These are phyloP conservation scores for Andrographis paniculata DNA, from an alignment of 305 asterid species.

Conservation along the genomic window DNA sequence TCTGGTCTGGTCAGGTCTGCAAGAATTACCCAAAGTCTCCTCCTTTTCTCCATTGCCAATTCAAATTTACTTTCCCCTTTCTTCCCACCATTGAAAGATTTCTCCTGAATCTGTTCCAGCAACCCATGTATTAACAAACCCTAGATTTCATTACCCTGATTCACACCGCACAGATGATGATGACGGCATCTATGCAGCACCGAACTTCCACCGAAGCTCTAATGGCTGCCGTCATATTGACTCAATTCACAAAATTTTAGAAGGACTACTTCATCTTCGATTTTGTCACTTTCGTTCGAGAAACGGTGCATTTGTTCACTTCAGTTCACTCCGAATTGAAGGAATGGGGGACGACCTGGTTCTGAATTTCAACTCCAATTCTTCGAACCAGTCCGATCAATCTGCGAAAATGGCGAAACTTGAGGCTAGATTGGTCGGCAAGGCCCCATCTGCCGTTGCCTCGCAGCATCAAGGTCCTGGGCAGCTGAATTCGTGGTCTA, in stretches of 20 bases:
- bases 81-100: neutral
- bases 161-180: too few relatives aligned
- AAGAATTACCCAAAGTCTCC: neutral
- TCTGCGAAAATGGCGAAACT: conserved; percentile 74
- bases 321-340: conserved; percentile 17
- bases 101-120: too few relatives aligned
- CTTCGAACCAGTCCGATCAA: conserved; percentile 91
- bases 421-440: conserved; percentile 89
- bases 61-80: neutral
- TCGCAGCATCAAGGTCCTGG: conserved; percentile 30
- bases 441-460: conserved; percentile 43
- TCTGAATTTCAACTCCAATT: conserved; percentile 69
- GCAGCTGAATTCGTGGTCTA: conserved; percentile 48
- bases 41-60: neutral
- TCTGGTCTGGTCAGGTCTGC: too few relatives aligned
- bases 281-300: too few relatives aligned
- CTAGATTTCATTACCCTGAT: neutral
- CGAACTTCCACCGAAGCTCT: too few relatives aligned
- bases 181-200: too few relatives aligned
- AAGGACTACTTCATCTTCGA: too few relatives aligned
- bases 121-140: too few relatives aligned
- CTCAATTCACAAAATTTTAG: too few relatives aligned
- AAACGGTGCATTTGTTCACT: conserved; percentile 15
- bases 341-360: conserved; percentile 82
- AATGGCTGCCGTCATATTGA: too few relatives aligned